These are phyloP conservation scores for Coemansia sp. DNA, from an alignment of 192 early-diverging fungal genomes.

Conservation along the genomic window DNA sequence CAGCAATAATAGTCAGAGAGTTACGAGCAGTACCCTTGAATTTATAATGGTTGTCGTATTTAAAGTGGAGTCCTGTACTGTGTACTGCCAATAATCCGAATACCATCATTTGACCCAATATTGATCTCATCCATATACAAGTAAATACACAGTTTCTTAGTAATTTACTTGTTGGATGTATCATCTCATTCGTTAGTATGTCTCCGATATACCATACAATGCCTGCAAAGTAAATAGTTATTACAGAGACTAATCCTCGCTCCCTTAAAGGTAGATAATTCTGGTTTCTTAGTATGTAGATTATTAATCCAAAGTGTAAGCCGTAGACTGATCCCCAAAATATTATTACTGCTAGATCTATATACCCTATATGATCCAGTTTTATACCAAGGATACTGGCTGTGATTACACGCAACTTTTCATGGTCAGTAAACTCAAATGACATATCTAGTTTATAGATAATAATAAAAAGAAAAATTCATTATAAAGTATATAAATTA, in stretches of 20 bases:
- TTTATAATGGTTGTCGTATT: neutral
- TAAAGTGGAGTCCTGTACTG: neutral
- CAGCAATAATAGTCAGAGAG: neutral
- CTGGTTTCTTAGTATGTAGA: conserved; percentile 29
- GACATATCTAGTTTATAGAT: conserved; percentile 19
- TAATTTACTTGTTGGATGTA: conserved; percentile 10
- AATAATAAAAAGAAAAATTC: neutral
- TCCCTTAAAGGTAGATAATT: conserved; percentile 27
- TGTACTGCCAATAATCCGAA: conserved; percentile 4
- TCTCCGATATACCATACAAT: conserved; percentile 45
- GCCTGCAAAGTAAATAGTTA: conserved; percentile 5
- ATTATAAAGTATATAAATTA: neutral
- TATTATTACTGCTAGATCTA: conserved; percentile 25
- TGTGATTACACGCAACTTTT: conserved; percentile 29
- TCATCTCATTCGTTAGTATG: conserved; percentile 28
- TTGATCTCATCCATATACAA: conserved; percentile 36
- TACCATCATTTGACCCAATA: conserved; percentile 25
- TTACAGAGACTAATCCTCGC: conserved; percentile 4
- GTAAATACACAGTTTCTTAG: conserved; percentile 30
- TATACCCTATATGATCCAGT: conserved; percentile 35
- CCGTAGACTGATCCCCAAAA: conserved; percentile 11
- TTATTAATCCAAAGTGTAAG: conserved; percentile 17
- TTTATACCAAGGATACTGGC: conserved; percentile 26
- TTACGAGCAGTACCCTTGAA: neutral
- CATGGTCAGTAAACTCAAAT: conserved; percentile 29